These are phyloP conservation scores for Colletotrichum paranaense DNA, from an alignment of 2,329 filamentous ascomycete genomes.

Conservation along the genomic window DNA sequence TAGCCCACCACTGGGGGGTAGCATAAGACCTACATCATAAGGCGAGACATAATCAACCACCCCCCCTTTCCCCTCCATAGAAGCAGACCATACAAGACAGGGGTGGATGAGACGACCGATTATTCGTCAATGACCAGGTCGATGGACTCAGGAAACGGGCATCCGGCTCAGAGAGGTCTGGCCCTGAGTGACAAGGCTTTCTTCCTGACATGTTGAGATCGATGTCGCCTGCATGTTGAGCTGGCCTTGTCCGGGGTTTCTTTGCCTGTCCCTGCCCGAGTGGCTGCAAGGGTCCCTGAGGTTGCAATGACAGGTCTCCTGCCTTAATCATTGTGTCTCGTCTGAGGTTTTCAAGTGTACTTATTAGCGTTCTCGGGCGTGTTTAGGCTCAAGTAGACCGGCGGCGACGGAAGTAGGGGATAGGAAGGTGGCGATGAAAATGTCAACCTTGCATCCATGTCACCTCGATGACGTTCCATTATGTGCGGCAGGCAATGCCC, in stretches of 20 bases:
- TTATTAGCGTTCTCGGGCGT: background rate
- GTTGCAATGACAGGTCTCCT: background rate
- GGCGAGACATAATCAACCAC: constrained; percentile 16
- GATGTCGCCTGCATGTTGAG: constrained; percentile 44
- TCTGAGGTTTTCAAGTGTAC: background rate
- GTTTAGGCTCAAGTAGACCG: constrained; percentile 12
- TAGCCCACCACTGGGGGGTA: background rate
- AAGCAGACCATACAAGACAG: constrained; percentile 14
- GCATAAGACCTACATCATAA: background rate
- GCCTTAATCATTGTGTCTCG: background rate
- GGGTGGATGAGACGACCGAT: background rate
- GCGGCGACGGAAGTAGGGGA: background rate
- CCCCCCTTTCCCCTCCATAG: background rate
- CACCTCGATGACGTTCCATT: constrained; percentile 18
- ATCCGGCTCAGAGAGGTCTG: constrained; percentile 24
- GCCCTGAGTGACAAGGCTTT: background rate
- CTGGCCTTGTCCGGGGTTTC: constrained; percentile 6
- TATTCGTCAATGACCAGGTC: constrained; percentile 22
- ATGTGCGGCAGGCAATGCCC: constrained; percentile 5
- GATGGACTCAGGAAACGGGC: constrained; percentile 15
- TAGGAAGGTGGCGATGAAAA: constrained; percentile 12
- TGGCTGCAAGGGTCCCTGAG: background rate
- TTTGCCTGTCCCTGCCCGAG: constrained; percentile 10
- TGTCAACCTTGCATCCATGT: constrained; percentile 24
- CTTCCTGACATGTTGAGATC: constrained; percentile 38